Evolutionary conservation across 106 monocot genomes (phyloP).

Genomic region (Cymbidium sinense): DNA sequence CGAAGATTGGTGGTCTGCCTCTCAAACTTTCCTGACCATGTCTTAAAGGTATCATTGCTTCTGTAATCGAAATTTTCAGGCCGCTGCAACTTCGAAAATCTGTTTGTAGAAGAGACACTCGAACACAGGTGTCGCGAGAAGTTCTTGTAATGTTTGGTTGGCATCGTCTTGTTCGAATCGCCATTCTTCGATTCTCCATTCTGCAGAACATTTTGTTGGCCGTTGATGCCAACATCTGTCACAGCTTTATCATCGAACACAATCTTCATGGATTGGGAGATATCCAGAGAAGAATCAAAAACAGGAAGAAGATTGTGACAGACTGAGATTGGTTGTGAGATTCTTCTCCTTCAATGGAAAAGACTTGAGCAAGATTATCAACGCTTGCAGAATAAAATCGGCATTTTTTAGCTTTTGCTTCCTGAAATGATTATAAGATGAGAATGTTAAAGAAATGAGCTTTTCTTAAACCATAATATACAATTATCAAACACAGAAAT

Average conservation of each 20-base stretch:
- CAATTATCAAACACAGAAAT: not conserved
- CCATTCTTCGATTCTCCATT: not conserved
- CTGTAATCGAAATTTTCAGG: conserved; percentile 14
- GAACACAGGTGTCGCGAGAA: not conserved
- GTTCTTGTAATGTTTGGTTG: not conserved
- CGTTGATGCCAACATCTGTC: too few relatives aligned
- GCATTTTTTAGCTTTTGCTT: not conserved
- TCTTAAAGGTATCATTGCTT: conserved; percentile 64
- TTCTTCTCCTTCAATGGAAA: not conserved
- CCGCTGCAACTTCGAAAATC: not conserved
- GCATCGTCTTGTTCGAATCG: not conserved
- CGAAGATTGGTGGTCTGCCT: conserved; percentile 41
- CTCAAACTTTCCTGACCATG: conserved; percentile 57
- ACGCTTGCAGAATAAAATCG: not conserved
- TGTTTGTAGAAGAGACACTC: not conserved
- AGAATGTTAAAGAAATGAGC: not conserved
- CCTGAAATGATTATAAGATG: not conserved
- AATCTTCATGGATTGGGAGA: too few relatives aligned
- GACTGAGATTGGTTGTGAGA: not conserved
- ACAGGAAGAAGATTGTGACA: not conserved
- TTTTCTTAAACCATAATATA: not conserved
- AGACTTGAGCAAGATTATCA: not conserved
- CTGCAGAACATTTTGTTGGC: not conserved
- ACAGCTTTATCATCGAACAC: too few relatives aligned
- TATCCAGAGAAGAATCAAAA: not conserved